Evolutionary conservation across 2,329 filamentous ascomycete species (phyloP), one percentile per base, ranked within the genome.

Genomic region (Beauveria sp.): DNA sequence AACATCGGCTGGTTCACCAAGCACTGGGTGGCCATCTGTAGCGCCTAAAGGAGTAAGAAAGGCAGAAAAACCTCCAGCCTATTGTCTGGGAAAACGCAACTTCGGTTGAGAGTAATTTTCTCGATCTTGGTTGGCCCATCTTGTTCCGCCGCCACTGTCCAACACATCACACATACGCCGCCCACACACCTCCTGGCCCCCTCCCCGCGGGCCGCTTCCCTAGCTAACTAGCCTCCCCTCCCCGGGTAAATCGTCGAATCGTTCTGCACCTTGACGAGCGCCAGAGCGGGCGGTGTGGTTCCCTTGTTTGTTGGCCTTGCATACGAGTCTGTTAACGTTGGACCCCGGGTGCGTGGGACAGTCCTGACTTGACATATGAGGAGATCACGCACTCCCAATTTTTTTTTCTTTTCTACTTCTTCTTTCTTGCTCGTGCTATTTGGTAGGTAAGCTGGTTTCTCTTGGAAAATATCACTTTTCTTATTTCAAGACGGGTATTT

Each of bases 221-320:
- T 16, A 38, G 14, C 16, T 38, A 38, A 5, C 16, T 38, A 38
- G 16, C n/a, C 16, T 24, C 34, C 34, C 46, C 46, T 40, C 48
- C 46, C 31, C 40, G 38, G 45, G 24, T 20, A 26, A 38, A 24
- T 52, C 18, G 49, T 38, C 57, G 12, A 60, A 60, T 60, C 48
- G 34, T 34, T 22, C 14, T 45, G 22, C 38, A 38, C 24, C 38
- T 60, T 28, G 38, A 45, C 38, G 24, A 34, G 57, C 49, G 48
- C 38, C 46, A 59, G n/a, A 43, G 57, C 28, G 38, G 48, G 57
- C 57, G 57, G 57, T 60, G 57, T 60, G 48, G 57, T 46, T 14
- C 46, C 18, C 57, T 52, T 60, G 48, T 46, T 60, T 60, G 48
- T 60, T 60, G 57, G 57, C 57, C 57, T 53, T 60, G 57, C 57